Evolutionary conservation across 208 protist genomes (phyloP), one percentile per base, ranked within the genome.

Genomic region (Leishmania guyanensis): DNA sequence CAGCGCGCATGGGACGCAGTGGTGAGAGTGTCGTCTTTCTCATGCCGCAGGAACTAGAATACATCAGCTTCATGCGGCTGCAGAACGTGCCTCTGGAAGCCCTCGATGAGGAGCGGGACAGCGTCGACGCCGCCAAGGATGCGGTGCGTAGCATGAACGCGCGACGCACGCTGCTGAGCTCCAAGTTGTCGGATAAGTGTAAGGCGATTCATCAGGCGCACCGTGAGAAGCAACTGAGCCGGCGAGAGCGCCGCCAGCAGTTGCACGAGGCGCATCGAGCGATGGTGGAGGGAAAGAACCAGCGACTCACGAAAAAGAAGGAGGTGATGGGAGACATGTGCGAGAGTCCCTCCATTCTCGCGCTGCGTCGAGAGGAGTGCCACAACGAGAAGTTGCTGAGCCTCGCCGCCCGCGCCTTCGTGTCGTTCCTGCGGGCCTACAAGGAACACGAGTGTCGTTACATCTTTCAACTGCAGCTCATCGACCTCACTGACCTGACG

Each of bases 401-500:
- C 39, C 86, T 97, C 64, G 94, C 91, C 56, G 75, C 90, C 16
- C 86, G 94, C 17, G 97, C 97, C 46, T 98, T 98, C 78, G 94
- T 98, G 26, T 97, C 93, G 9, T 99, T 97, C 85, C 91, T 98
- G 76, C 94, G 96, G 46, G 96, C 94, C 1, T 99, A 99, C 92
- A 98, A 98, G 87, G 95, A 99, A 82, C 97, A 99, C 83, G 93
- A 97, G 84, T 97, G 92, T 78, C 87, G 94, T 60, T 98, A 98
- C 91, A 98, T 99, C 82, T 98, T 99, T 83, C 92, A 95, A 75
- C 88, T 98, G 53, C 90, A 95, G 84, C 86, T 89, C 33, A 93
- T 99, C 81, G 98, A 99, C 79, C 86, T 99, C 33, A 95, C 94
- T 36, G 94, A 98, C 73, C 93, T 99, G 50, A 97, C 97, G 43